Base-by-base conservation (phyloP, 2,329 filamentous ascomycete species). In the Berkeleyomyces rouxiae region DNA sequence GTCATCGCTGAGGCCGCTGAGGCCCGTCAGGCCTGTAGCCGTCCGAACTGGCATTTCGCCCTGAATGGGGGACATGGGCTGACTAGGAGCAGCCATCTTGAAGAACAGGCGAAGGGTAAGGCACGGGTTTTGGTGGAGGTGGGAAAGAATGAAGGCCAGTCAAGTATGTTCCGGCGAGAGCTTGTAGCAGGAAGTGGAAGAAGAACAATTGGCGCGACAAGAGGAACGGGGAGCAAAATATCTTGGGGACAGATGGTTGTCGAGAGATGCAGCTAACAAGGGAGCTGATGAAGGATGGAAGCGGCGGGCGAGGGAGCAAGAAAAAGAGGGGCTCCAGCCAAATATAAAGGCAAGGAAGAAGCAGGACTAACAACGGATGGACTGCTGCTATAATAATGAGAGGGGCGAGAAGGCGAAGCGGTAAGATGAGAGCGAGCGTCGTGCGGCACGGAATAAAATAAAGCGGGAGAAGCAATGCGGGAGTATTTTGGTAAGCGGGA, bases 1-100 rank as follows among this genome's bases (percentile, higher is more conserved):
- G 64, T 83, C 81, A n/a, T 83, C 81, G 71, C 75, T 77, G 61
- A 76, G 70, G 63, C 70, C 70, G 70, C 76, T 78, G 40, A 76
- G 44, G 53, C 51, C 63, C 33, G 63, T 64, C 11, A 64, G 59
- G 47, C 63, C 63, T 31, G 63, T 64, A 31, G 51, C 39, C 6
- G 53, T 43, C 46, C 63, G 63, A n/a, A 59, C 46, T 23, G 63
- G 63, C 23, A 62, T 46, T 11, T 63, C 57, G 13, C 39, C 63
- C 43, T 33, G 47, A 33, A 49, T 44, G 33, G 63, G 59, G 42
- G 63, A 65, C 11, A 36, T 49, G 6, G 60, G 61, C n/a, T 59
- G 57, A 36, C 44, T 59, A 49, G 37, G 23, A 13, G 46, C 39
- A 39, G 61, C 62, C 62, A 65, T 65, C 39, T 51, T 62, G 53